Conservation (phyloP, 2,329 filamentous ascomycete species). For the Penicillium sp. region DNA sequence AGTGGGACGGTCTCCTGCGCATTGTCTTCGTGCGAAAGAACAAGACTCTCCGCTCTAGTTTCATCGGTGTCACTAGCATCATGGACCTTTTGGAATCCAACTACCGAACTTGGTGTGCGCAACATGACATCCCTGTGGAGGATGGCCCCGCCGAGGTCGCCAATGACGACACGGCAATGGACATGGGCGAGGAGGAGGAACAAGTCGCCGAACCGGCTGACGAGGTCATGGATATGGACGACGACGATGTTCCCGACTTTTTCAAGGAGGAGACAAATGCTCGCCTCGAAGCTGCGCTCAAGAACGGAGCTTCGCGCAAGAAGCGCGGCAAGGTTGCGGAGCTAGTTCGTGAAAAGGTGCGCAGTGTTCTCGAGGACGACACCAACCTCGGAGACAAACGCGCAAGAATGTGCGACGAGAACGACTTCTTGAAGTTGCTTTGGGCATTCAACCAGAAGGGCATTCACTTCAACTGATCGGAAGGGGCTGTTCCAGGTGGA, state of each 20-base stretch:
- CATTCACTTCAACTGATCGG: conserved; percentile 77
- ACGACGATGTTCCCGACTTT: conserved; percentile 74
- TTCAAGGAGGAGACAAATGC: conserved; percentile 65
- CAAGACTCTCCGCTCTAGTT: conserved; percentile 80
- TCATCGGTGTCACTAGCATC: conserved; percentile 77
- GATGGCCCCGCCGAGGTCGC: conserved; percentile 54
- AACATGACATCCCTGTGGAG: conserved; percentile 78
- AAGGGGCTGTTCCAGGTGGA: conserved; percentile 5
- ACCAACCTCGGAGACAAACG: conserved; percentile 80
- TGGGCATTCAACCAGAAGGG: conserved; percentile 87
- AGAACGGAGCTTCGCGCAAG: conserved; percentile 59
- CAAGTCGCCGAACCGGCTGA: conserved; percentile 44
- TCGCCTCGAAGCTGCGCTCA: conserved; percentile 41
- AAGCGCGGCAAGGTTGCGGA: conserved; percentile 78
- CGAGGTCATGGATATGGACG: conserved; percentile 54
- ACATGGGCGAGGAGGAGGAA: conserved; percentile 33
- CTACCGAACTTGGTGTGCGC: conserved; percentile 85
- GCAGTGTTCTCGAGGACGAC: conserved; percentile 77
- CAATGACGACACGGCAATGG: conserved; percentile 41
- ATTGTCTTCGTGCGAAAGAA: conserved; percentile 88
- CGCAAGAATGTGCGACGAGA: conserved; percentile 85
- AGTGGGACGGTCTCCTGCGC: conserved; percentile 88
- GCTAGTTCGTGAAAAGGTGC: conserved; percentile 82
- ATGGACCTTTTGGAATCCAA: conserved; percentile 82
- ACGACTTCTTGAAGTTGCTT: conserved; percentile 81